Base-by-base conservation (phyloP, 1,139 yeast genomes). In the Geotrichum macrosporum region DNA sequence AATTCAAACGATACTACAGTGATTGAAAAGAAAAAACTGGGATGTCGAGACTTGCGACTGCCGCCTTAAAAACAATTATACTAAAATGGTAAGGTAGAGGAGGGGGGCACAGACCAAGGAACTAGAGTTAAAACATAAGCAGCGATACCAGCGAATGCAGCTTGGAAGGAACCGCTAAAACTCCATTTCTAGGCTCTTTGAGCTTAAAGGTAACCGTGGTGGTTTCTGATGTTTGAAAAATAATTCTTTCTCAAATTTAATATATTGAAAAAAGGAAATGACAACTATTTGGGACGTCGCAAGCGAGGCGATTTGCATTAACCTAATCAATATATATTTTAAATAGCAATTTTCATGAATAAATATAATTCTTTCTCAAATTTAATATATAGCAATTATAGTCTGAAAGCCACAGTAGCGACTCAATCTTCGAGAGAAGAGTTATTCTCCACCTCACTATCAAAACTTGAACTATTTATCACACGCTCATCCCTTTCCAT, bases 41-140 rank as follows among this genome's bases (percentile, higher is more conserved):
- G 97, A 2, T 92, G 89, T 4, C 86, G 94, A 0, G 98, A 92
- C 62, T 84, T 96, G 3, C 77, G 98, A 60, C 66, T 81, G 39
- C 76, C 98, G 59, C 97, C 96, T 0, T 98, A 92, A 64, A 77
- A 87, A 60, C 70, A 76, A 38, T 68, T 72, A 5, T 87, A 87
- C 57, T 95, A 87, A 59, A 61, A 73, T 19, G 94, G 94, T 2
- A 68, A 78, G 18, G 67, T 81, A 6, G 85, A 78, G n/a, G n/a
- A n/a, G n/a, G 13, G 67, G 70, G 43, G 96, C 97, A 0, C 96
- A 89, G 61, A 58, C 54, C 1, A 56, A 78, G 53, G 92, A 92
- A 62, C 65, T 77, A 32, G 68, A 74, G 41, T 69, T 89, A 31
- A 98, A 92, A 63, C 89, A 84, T 59, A 70, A 69, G 35, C 98